Conservation (phyloP, 257 asterid genomes). For the Buddleja alternifolia region DNA sequence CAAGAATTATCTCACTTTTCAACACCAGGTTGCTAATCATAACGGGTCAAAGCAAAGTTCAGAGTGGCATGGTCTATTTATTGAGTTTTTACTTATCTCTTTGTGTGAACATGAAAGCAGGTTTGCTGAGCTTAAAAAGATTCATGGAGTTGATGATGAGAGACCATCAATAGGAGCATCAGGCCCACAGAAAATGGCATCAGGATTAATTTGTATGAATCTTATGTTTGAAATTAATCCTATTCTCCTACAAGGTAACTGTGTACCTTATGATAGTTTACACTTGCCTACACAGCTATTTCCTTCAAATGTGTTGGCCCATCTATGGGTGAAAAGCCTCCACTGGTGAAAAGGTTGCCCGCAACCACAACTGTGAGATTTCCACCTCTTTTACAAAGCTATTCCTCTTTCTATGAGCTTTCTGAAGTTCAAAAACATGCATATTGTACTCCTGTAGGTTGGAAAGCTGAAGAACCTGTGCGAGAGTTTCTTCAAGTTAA, state of each 20-base stretch:
- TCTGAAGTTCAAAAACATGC: conserved; percentile 4
- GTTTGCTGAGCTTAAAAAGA: conserved; percentile 71
- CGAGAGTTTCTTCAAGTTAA: conserved; percentile 88
- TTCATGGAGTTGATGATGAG: conserved; percentile 84
- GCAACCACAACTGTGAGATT: conserved; percentile 71
- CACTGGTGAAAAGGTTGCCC: conserved; percentile 73
- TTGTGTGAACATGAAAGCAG: conserved; percentile 41
- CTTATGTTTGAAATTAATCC: conserved; percentile 21
- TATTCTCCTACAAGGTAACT: too few relatives aligned
- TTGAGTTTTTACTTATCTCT: background rate
- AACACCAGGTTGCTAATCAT: too few relatives aligned
- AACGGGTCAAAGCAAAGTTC: too few relatives aligned
- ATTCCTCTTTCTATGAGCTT: conserved; percentile 8
- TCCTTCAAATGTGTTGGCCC: conserved; percentile 89
- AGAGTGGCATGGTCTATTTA: background rate
- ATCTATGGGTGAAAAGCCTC: conserved; percentile 83
- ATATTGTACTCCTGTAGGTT: conserved; percentile 45
- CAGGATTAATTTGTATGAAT: conserved; percentile 82
- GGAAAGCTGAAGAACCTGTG: conserved; percentile 94
- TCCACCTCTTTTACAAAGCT: conserved; percentile 2
- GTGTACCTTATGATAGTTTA: too few relatives aligned
- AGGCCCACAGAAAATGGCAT: conserved; percentile 88
- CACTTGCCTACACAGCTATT: conserved; percentile 54
- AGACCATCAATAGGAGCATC: conserved; percentile 59
- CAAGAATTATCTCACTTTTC: too few relatives aligned